Percentiles rank a stretch among this genome's conserved stretches.
phyloP scores from a whole-genome alignment of 2,329 filamentous ascomycete species.

The Monilinia polystroma region DNA sequence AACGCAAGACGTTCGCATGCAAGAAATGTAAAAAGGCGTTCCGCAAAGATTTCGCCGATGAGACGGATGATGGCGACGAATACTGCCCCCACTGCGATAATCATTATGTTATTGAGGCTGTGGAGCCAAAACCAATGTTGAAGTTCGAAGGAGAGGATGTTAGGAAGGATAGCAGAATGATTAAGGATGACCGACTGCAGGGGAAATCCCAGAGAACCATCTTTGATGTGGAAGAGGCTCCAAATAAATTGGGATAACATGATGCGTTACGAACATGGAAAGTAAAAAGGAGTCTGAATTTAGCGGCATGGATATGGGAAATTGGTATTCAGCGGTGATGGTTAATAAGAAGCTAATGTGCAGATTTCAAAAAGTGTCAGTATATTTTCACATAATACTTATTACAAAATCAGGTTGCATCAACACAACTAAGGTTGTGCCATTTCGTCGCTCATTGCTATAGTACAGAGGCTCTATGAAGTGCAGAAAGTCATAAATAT shows the following conservation, averaged over 20 bases:
- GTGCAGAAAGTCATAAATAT: constrained; percentile 29
- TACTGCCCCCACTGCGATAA: constrained; percentile 99
- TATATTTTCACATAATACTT: not conserved
- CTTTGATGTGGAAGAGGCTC: constrained; percentile 73
- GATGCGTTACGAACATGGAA: not conserved
- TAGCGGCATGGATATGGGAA: constrained; percentile 34
- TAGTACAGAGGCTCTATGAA: constrained; percentile 39
- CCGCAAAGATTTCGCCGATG: constrained; percentile 77
- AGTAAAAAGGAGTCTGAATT: constrained; percentile 31
- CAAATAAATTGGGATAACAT: constrained; percentile 70
- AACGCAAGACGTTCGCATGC: constrained; percentile 72
- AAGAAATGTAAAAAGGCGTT: constrained; percentile 99
- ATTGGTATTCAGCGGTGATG: not conserved
- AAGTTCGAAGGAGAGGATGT: constrained; percentile 90
- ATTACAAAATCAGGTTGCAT: constrained; percentile 10
- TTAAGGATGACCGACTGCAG: constrained; percentile 80
- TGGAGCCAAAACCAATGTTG: constrained; percentile 77
- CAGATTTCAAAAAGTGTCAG: not conserved
- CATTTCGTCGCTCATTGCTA: constrained; percentile 40
- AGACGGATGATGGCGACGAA: constrained; percentile 96
- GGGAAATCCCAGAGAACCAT: constrained; percentile 60
- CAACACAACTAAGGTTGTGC: constrained; percentile 6
- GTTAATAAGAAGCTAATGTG: constrained; percentile 14
- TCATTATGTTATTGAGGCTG: constrained; percentile 90
- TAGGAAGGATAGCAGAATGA: constrained; percentile 81